Evolutionary conservation across 371 early-diverging fungal species (phyloP).

Genomic region (Nematocida ausubeli): DNA sequence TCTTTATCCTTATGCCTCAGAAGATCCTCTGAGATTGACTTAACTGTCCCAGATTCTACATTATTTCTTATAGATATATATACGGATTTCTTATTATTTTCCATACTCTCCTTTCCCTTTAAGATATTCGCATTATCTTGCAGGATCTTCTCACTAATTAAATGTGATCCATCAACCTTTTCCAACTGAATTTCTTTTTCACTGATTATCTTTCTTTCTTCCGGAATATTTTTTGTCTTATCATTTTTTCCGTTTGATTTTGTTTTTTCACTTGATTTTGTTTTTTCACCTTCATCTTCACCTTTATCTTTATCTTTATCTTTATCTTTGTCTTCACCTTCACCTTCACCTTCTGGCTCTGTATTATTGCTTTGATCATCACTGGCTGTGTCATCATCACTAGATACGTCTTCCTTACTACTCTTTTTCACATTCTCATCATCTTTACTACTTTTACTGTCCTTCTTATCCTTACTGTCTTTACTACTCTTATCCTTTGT

Average conservation of each 20-base stretch:
- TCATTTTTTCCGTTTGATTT: neutral
- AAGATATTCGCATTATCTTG: neutral
- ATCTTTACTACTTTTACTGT: neutral
- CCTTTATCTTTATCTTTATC: neutral
- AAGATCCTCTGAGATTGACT: neutral
- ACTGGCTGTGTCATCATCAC: neutral
- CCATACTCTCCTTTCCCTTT: constrained; percentile 1
- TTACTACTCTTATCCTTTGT: neutral
- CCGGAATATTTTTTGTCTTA: neutral
- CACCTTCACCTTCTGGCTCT: neutral
- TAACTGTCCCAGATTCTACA: neutral
- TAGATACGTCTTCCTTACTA: neutral
- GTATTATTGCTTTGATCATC: neutral
- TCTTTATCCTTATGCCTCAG: neutral
- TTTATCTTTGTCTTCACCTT: neutral
- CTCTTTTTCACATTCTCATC: neutral
- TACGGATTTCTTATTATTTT: neutral
- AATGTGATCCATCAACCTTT: neutral
- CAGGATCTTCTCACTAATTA: constrained; percentile 1
- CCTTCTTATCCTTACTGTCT: neutral
- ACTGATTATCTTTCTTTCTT: neutral
- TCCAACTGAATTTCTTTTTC: neutral
- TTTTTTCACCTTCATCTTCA: neutral
- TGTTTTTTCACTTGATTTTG: neutral
- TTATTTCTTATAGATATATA: neutral